Conservation (phyloP, 257 asterid genomes). For the Gentiana macrophylla region DNA sequence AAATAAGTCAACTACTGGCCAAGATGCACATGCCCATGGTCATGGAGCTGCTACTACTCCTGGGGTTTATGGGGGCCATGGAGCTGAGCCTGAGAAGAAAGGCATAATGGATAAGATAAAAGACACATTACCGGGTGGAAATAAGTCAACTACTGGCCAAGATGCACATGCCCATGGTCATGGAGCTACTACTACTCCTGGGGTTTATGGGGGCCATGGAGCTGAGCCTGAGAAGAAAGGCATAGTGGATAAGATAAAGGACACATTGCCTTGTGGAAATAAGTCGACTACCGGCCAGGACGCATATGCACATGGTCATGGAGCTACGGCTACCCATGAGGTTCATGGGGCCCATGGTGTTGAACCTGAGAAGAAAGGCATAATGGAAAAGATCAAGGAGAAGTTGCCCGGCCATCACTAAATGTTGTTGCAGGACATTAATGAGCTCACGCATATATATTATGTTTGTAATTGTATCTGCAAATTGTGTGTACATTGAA, state of each 20-base stretch:
- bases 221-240: constrained; percentile 36
- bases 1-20: constrained; percentile 1
- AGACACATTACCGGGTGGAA: constrained; percentile 57
- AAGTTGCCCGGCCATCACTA: constrained; percentile 47
- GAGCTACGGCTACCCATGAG: constrained; percentile 1
- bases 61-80: constrained; percentile 20
- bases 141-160: constrained; percentile 3
- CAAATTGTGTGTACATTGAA: too few species aligned
- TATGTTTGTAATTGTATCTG: too few species aligned
- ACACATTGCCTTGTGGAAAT: constrained; percentile 32
- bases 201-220: constrained; percentile 25
- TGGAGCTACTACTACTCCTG: constrained; percentile 7
- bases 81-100: constrained; percentile 48
- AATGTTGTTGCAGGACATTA: not conserved
- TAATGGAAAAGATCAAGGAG: constrained; percentile 72
- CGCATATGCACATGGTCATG: constrained; percentile 6
- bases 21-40: constrained; percentile 15
- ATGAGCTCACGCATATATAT: too few species aligned
- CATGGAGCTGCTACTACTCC: not conserved
- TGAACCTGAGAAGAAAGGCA: constrained; percentile 61
- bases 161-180: too few species aligned
- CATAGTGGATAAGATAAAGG: constrained; percentile 33
- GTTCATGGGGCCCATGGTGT: constrained; percentile 14
- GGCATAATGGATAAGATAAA: constrained; percentile 67
- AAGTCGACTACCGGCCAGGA: constrained; percentile 10